Evolutionary conservation across 192 early-diverging fungal species (phyloP), one percentile per base, ranked within the genome.

Genomic region (Paraglomus occultum): DNA sequence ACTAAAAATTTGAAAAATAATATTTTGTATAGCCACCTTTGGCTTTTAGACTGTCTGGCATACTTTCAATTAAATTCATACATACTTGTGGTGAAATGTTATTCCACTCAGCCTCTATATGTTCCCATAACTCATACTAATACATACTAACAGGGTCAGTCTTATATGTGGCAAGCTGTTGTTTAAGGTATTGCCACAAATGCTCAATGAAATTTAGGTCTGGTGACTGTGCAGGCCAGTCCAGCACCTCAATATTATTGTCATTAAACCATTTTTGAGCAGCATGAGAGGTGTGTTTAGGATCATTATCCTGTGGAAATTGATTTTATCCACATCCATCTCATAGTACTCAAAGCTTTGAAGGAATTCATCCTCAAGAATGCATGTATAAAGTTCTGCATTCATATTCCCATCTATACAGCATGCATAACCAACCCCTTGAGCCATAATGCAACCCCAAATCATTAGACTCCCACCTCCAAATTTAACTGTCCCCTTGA

Each of bases 271-370:
- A 62, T 54, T 44, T 63, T 45, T 43, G 48, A 40, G 43, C 6
- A 10, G 38, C 49, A 53, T 22, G n/a, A 15, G 44, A 9, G n/a
- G 20, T 48, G 46, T 63, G 61, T 7, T 47, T 63, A 6, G 42
- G 61, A 6, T 76, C 64, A 45, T 76, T 76, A 59, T 76, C 55
- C n/a, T 73, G 76, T 49, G 51, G 31, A 73, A 79, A 8, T 73
- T 73, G 0, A 75, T 53, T 38, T 64, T 1, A 9, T 48, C 12
- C 22, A 51, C 8, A 11, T 51, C 14, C 9, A 68, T 17, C 45
- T 40, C 6, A 44, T 64, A 46, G 11, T 42, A 10, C 15, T 58
- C 23, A 5, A 79, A 5, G 15, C 15, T 74, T 6, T 45, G 51
- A 20, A 52, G 61, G 42, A 74, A 14, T 11, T 60, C 58, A n/a